Evolutionary conservation across 306 rosid genomes (phyloP).

Genomic region (Prunus dulcis): DNA sequence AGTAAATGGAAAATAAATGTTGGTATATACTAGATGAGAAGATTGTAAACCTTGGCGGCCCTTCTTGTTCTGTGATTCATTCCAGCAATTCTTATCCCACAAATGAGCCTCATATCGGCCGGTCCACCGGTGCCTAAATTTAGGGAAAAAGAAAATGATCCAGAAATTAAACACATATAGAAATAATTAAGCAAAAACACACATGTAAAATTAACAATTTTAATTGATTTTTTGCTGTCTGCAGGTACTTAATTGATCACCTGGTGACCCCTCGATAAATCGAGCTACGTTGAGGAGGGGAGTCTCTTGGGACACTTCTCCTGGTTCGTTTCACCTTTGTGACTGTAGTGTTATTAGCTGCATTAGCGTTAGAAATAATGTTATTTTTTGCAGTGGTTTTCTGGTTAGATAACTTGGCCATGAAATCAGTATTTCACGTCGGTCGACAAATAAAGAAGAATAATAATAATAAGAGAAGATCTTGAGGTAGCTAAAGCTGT

Average conservation of each 20-base stretch:
- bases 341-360: conserved; percentile 1
- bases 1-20: neutral
- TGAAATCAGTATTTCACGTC: conserved; percentile 3
- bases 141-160: neutral
- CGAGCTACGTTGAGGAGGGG: conserved; percentile 86
- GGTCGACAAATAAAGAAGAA: neutral
- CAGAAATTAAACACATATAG: neutral
- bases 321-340: conserved; percentile 57
- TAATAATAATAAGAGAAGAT: neutral
- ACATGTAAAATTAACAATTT: neutral
- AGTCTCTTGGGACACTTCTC: conserved; percentile 57
- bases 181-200: neutral
- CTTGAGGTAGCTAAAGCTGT: too few species aligned
- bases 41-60: conserved; percentile 63
- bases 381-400: conserved; percentile 20
- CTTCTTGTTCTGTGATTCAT: conserved; percentile 78
- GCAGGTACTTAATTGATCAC: conserved; percentile 8
- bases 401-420: conserved; percentile 59
- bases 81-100: conserved; percentile 92
- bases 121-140: conserved; percentile 72
- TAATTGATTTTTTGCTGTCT: neutral
- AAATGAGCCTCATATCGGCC: conserved; percentile 87
- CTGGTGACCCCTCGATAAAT: conserved; percentile 78
- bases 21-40: neutral
- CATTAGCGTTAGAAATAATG: neutral